Evolutionary conservation across 441 rosid species (phyloP), one percentile per base, ranked within the genome.

Genomic region (Gossypium schwendimanii): DNA sequence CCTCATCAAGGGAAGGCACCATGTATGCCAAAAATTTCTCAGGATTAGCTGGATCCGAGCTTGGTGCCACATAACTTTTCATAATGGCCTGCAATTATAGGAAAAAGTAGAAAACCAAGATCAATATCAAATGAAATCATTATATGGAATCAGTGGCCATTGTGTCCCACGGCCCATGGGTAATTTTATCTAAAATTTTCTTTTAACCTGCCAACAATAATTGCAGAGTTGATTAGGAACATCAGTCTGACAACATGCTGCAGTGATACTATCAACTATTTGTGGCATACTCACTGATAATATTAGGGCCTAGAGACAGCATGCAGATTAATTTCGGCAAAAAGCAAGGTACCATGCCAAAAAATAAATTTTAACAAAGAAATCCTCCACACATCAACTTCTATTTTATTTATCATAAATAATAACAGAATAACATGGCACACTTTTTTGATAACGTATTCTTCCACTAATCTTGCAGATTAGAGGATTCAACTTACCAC

Each of bases 1-100:
- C 99, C 98, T 95, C 99, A 78, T 87, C 79, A 68, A 84, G 73
- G 50, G 88, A 81, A 77, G 99, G 99, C 73, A 81, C 91, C 99
- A 91, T 90, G 83, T 95, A 95, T 1, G 94, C 92, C 82, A 95
- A 84, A 77, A 95, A 91, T 57, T 89, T 91, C 81, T 95, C 99
- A 2, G 87, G 90, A 60, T 90, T 85, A 50, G 84, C 70, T 4
- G 88, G 81, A 81, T 92, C 98, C 6, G 94, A 78, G 75, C 93
- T 93, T 62, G 84, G 71, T 70, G 91, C 84, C 77, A 82, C 84
- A 70, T 88, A 95, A 77, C 98, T 94, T 87, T 91, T 95, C 92
- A 95, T 86, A 68, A 95, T 72, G 63, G 98, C 99, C 99, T 95
- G 91, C 28, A 57, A 62, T 17, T 44, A 70, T 74, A 21, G 23